Conservation (phyloP, 2,329 filamentous ascomycete genomes). For the Ascochyta rabiei region DNA sequence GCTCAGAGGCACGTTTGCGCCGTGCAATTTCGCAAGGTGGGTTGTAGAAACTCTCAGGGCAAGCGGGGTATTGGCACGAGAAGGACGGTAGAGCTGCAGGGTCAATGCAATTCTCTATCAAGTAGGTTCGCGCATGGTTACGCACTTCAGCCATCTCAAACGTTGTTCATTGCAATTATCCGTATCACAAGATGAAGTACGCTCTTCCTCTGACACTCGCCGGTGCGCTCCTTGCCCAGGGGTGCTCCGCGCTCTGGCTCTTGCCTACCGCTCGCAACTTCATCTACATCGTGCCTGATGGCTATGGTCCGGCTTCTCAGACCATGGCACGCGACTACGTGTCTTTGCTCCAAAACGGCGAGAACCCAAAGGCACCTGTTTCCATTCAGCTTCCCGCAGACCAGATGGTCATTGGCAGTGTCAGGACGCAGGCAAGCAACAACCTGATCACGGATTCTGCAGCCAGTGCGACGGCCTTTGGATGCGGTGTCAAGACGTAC, state of each 20-base stretch:
- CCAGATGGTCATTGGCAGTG: slow-evolving; percentile 30
- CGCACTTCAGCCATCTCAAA: too few species aligned
- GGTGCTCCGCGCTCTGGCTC: slow-evolving; percentile 18
- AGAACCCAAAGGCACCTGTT: slow-evolving; percentile 24
- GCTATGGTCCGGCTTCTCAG: slow-evolving; percentile 32
- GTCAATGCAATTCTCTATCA: neutral
- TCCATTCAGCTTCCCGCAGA: slow-evolving; percentile 27
- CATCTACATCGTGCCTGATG: slow-evolving; percentile 35
- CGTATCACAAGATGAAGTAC: slow-evolving; percentile 14
- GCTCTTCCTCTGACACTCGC: slow-evolving; percentile 11
- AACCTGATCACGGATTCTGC: slow-evolving; percentile 52
- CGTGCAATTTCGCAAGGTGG: neutral
- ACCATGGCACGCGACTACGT: slow-evolving; percentile 31
- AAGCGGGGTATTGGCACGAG: slow-evolving; percentile 4
- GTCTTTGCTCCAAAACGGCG: slow-evolving; percentile 25
- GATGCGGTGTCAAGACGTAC: slow-evolving; percentile 49
- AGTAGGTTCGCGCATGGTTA: neutral
- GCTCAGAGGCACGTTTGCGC: slow-evolving; percentile 1
- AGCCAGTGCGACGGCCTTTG: slow-evolving; percentile 50
- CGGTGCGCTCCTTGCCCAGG: slow-evolving; percentile 15
- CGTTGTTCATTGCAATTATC: neutral
- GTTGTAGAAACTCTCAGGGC: neutral
- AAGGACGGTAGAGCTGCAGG: neutral
- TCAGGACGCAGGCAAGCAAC: slow-evolving; percentile 32
- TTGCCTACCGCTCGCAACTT: slow-evolving; percentile 28